These are phyloP conservation scores for Hypoxylon sp. DNA, from an alignment of 2,329 filamentous ascomycete genomes.

Conservation along the genomic window DNA sequence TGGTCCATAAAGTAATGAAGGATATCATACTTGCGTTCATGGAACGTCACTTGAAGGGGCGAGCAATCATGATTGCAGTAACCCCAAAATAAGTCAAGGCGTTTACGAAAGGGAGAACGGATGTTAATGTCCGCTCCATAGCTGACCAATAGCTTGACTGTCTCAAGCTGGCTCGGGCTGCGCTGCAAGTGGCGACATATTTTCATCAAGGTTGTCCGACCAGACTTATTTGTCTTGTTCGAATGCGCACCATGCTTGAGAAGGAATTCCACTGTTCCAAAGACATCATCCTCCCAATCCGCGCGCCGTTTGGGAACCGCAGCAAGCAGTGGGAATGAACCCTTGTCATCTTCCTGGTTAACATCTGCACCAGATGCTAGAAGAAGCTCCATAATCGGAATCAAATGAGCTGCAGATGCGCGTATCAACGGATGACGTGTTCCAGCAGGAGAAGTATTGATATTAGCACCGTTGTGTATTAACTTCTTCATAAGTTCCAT, in stretches of 20 bases:
- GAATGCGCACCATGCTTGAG: slow-evolving; percentile 22
- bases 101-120: not conserved
- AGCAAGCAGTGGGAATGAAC: slow-evolving; percentile 9
- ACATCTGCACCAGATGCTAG: not conserved
- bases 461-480: not conserved
- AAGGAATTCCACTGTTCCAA: slow-evolving; percentile 6
- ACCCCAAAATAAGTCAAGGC: not conserved
- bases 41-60: slow-evolving; percentile 3
- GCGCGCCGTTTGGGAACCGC: not conserved
- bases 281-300: not conserved
- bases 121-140: slow-evolving; percentile 21
- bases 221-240: not conserved
- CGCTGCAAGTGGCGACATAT: not conserved
- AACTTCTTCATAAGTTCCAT: not conserved
- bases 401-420: slow-evolving; percentile 1
- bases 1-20: slow-evolving; percentile 7
- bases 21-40: not conserved
- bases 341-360: not conserved
- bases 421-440: not conserved
- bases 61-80: not conserved
- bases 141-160: slow-evolving; percentile 5
- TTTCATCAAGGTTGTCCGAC: slow-evolving; percentile 1
- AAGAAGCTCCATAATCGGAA: slow-evolving; percentile 1
- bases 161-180: not conserved
- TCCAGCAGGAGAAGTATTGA: not conserved